These are phyloP conservation scores for Vicia villosa DNA, from an alignment of 306 rosid species.

Conservation along the genomic window DNA sequence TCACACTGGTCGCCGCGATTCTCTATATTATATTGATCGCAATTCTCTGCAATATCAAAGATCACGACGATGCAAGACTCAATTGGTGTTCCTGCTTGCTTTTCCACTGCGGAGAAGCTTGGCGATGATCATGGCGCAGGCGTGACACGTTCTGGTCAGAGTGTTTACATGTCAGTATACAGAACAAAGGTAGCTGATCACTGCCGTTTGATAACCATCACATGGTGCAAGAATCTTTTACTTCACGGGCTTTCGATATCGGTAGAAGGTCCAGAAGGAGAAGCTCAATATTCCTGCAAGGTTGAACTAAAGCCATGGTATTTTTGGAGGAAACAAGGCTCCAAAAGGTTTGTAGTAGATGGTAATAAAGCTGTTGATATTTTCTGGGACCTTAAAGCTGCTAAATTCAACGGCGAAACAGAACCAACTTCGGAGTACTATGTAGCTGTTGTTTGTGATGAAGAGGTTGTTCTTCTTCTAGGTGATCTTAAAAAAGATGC, in stretches of 20 bases:
- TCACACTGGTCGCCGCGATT: neutral
- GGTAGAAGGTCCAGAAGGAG: constrained; percentile 68
- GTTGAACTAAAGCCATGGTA: constrained; percentile 94
- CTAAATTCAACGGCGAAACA: constrained; percentile 72
- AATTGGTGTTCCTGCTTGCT: constrained; percentile 77
- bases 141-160: constrained; percentile 77
- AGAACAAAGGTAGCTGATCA: constrained; percentile 71
- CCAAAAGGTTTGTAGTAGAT: constrained; percentile 62
- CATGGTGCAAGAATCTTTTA: constrained; percentile 78
- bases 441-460: constrained; percentile 80
- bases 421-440: constrained; percentile 80
- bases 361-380: constrained; percentile 55
- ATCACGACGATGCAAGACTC: constrained; percentile 60
- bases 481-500: constrained; percentile 87
- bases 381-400: constrained; percentile 84
- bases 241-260: constrained; percentile 77
- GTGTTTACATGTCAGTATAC: constrained; percentile 68
- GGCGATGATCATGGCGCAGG: constrained; percentile 50
- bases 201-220: constrained; percentile 70
- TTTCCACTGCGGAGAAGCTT: constrained; percentile 58
- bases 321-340: constrained; percentile 87
- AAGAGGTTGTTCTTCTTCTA: constrained; percentile 73
- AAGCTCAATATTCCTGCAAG: constrained; percentile 69
- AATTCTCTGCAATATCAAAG: neutral
- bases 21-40: neutral